Conservation (phyloP, 768 basidiomycete genomes). For the Trametes punicea region DNA sequence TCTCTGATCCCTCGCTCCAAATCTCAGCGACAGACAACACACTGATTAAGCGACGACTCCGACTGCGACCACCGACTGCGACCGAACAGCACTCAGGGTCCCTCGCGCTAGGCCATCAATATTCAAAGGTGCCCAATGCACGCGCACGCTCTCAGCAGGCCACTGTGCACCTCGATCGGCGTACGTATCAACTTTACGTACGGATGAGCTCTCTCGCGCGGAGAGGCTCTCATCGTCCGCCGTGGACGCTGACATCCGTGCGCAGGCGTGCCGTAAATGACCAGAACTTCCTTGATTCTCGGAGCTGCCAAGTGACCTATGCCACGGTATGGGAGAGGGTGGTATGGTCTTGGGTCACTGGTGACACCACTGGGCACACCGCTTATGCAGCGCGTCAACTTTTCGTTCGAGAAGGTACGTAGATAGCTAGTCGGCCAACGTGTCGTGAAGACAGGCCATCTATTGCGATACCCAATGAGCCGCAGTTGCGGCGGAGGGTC, state of each 20-base stretch:
- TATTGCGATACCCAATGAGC: background rate
- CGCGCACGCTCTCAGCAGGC: background rate
- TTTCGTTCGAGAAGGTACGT: background rate
- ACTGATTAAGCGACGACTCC: background rate
- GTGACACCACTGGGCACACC: background rate
- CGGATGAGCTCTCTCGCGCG: background rate
- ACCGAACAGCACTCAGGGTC: background rate
- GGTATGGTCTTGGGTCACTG: background rate
- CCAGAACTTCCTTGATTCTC: background rate
- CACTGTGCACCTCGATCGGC: background rate
- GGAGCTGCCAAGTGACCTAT: background rate
- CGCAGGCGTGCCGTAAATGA: background rate
- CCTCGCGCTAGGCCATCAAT: background rate
- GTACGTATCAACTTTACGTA: constrained; percentile 3
- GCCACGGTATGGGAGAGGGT: too few relatives aligned
- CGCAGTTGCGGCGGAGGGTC: background rate
- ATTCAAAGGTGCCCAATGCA: background rate
- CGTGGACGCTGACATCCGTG: background rate
- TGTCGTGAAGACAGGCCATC: background rate
- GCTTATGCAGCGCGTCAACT: too few relatives aligned
- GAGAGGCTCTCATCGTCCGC: background rate
- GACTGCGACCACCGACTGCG: background rate
- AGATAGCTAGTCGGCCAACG: too few relatives aligned
- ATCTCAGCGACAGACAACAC: background rate
- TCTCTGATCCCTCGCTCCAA: background rate